Evolutionary conservation across 495 filamentous ascomycete genomes (phyloP).

Genomic region (Aspergillus conjunctus): DNA sequence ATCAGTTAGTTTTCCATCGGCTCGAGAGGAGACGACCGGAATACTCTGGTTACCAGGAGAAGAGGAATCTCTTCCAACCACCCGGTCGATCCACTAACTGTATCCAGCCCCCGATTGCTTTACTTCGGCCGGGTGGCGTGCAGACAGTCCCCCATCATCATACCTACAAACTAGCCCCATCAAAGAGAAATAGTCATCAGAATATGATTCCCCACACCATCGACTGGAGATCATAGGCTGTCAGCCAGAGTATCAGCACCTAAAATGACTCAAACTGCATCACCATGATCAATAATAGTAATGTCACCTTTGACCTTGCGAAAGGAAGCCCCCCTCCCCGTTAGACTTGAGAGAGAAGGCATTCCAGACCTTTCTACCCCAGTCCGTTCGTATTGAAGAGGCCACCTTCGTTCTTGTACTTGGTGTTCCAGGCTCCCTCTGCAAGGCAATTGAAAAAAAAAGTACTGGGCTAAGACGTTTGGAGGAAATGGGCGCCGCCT

Average conservation of each 20-base stretch:
- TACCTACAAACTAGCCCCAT: too few species aligned
- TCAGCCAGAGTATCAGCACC: not conserved
- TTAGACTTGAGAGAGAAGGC: not conserved
- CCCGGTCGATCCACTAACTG: conserved; percentile 6
- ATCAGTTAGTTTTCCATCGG: too few species aligned
- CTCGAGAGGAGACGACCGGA: not conserved
- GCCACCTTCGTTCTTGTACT: not conserved
- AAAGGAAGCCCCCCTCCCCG: not conserved
- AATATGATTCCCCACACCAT: not conserved
- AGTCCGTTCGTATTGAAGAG: not conserved
- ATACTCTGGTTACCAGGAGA: not conserved
- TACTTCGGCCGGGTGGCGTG: conserved; percentile 2
- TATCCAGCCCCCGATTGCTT: not conserved
- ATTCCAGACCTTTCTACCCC: not conserved
- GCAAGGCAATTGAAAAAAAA: not conserved
- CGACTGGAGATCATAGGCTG: not conserved
- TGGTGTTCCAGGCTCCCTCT: not conserved
- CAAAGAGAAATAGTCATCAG: not conserved
- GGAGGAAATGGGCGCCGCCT: not conserved
- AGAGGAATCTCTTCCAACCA: not conserved
- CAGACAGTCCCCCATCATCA: not conserved
- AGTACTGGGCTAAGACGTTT: not conserved
- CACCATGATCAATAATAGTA: not conserved
- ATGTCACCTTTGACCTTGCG: not conserved
- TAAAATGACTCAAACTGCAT: conserved; percentile 7